Evolutionary conservation across 2,329 filamentous ascomycete genomes (phyloP), one percentile per base, ranked within the genome.

Genomic region (Penicillium sp.): DNA sequence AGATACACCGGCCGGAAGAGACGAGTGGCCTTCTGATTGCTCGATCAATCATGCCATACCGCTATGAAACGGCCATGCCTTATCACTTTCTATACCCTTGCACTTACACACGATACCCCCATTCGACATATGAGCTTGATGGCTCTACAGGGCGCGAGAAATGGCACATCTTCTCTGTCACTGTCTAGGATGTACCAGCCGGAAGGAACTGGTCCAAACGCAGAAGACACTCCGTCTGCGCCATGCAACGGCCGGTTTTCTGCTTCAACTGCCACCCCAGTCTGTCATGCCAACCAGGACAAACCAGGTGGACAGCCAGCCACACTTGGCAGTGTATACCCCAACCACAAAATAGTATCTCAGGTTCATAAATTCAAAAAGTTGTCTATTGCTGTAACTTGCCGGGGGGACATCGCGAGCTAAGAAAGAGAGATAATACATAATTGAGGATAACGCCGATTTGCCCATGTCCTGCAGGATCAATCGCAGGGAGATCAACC

Each of bases 1-100:
- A 97, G 95, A 75, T 99, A 96, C 71, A 97, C 93, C 0, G 94
- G 93, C 24, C 81, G 94, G 64, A 96, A 91, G 78, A 84, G 94
- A 72, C 84, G 89, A 52, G 78, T 87, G 48, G 85, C 85, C 26
- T 96, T 96, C 70, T 96, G 78, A 73, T 39, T 6, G 2, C 21
- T 15, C 8, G 29, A 13, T 32, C 29, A 15, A 32, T 15, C 20
- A 27, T 7, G 6, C 10, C 10, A 27, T 27, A 27, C 26, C 26
- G 10, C 26, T 10, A 10, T 51, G n/a, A n/a, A n/a, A n/a, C 23
- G 23, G 37, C 26, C 18, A 40, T 41, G 29, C 49, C 40, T 21
- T 46, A 34, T 40, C 30, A 44, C 39, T 45, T 43, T 53, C 41
- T 44, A 58, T 58, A 55, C 52, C 55, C 55, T 26, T 24, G 10